Base-by-base conservation (phyloP, 208 protist species). In the Crithidia acanthocephali region DNA sequence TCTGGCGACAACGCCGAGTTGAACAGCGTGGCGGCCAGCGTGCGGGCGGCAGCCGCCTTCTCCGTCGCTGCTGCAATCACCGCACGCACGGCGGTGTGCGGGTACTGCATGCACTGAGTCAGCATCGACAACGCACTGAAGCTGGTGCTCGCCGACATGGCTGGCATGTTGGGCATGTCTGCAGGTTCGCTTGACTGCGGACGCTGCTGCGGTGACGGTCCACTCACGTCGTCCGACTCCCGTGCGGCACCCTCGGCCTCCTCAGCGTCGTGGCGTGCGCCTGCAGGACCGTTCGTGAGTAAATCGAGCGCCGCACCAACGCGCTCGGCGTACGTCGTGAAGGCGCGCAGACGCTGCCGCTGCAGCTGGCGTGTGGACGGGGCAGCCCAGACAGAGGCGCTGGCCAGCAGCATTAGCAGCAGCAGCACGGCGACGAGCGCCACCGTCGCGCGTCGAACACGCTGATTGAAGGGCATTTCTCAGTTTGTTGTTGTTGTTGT, bases 311-410 rank as follows among this genome's bases (percentile, higher is more conserved):
- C 68, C 10, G 42, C 27, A 6, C 66, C 73, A 10, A 80, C 70
- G 16, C 79, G 73, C 32, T 77, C 47, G 9, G 71, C 74, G 25
- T 80, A 80, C 51, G 51, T 63, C 2, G 72, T 52, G 23, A 79
- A 37, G 20, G 53, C 45, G 4, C 15, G 37, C 35, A 45, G 50
- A 8, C 68, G 68, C 53, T 81, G 62, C 2, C 30, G 74, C 63
- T 63, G 60, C 42, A 23, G 66, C 37, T 55, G 60, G 15, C 2
- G 9, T 9, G 27, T 18, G 3, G 50, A 15, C 1, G 23, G 30
- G n/a, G 33, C 66, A 2, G 59, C 53, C n/a, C n/a, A n/a, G n/a
- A n/a, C n/a, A n/a, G n/a, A n/a, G n/a, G n/a, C n/a, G n/a, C n/a
- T n/a, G n/a, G 25, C 18, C 47, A 30, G 44, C 60, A 25, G 13